A percentile compares a stretch with the other conserved stretches of the same genome.
Conservation (phyloP, 148 eudicot genomes). For the Gaultheria prostrata region DNA sequence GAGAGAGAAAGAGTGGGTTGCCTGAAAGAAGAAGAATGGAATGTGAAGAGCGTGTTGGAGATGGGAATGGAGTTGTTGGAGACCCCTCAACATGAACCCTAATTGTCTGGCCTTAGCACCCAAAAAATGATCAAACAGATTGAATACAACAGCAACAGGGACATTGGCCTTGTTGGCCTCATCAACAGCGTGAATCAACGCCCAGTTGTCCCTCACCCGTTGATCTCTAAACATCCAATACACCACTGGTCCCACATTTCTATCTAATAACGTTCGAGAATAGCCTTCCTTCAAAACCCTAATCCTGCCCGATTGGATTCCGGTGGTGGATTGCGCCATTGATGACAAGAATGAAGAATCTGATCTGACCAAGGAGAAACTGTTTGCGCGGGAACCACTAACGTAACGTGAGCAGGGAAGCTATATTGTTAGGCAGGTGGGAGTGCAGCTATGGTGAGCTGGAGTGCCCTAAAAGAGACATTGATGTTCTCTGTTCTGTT, state of each 20-base stretch:
- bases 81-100: constrained; percentile 87
- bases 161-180: constrained; percentile 65
- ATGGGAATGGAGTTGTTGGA: constrained; percentile 41
- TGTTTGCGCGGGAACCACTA: not conserved
- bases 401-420: not conserved
- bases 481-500: too few species aligned
- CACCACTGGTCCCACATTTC: constrained; percentile 60
- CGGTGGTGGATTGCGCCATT: constrained; percentile 30
- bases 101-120: constrained; percentile 86
- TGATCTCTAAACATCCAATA: constrained; percentile 99
- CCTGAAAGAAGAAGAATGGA: constrained; percentile 84
- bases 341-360: constrained; percentile 8
- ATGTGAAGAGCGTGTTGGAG: constrained; percentile 41
- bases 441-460: too few species aligned
- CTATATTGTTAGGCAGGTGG: too few species aligned
- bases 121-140: constrained; percentile 72
- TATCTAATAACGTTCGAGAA: constrained; percentile 25
- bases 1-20: not conserved
- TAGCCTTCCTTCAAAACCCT: constrained; percentile 55
- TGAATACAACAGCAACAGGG: constrained; percentile 79
- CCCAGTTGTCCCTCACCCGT: constrained; percentile 91
- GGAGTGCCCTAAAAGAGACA: too few species aligned
- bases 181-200: constrained; percentile 87
- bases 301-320: constrained; percentile 56
- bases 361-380: not conserved